Evolutionary conservation across 2,329 filamentous ascomycete species (phyloP), one percentile per base, ranked within the genome.

Genomic region (Neofusicoccum ribis): DNA sequence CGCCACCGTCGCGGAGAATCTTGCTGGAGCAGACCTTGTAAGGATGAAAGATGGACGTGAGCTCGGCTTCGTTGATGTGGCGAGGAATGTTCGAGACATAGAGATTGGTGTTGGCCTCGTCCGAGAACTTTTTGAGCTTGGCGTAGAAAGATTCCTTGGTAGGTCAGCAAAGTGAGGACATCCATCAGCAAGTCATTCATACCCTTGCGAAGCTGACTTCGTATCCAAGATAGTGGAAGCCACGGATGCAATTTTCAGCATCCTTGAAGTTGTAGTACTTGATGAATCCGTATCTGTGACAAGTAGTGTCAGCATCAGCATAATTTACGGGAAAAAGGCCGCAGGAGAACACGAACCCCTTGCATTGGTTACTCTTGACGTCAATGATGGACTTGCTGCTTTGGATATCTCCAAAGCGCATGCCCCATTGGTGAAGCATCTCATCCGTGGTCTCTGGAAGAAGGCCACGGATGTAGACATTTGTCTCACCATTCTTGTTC

Each of bases 351-450:
- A 59, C 63, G 27, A 14, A 96, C 95, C 95, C 95, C 81, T 99
- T 99, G 87, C 95, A 99, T 68, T 93, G 89, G 67, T 93, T 92
- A 56, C 92, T 96, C 70, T 91, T 89, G 61, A 93, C 90, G 80
- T 99, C 96, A 73, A 99, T 96, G 80, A 99, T 99, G 14, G 96
- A 95, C 84, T 99, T 99, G 74, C 93, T 97, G 69, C 93, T 96
- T 80, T 97, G 92, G 65, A 99, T 95, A 67, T 90, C 89, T 47
- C 95, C 96, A 74, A 98, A 99, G 59, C 94, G 91, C 70, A 87
- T 84, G 49, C 94, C 90, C 80, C 95, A 98, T 49, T 85, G 84
- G 71, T 91, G 86, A 17, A 99, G 83, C 75, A 96, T 89, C 58
- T 96, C 91, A 73, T 99, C 95, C 56, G 96, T 95, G 0, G 94